These are phyloP conservation scores for Podila horticola DNA, from an alignment of 192 early-diverging fungal genomes.

Conservation along the genomic window DNA sequence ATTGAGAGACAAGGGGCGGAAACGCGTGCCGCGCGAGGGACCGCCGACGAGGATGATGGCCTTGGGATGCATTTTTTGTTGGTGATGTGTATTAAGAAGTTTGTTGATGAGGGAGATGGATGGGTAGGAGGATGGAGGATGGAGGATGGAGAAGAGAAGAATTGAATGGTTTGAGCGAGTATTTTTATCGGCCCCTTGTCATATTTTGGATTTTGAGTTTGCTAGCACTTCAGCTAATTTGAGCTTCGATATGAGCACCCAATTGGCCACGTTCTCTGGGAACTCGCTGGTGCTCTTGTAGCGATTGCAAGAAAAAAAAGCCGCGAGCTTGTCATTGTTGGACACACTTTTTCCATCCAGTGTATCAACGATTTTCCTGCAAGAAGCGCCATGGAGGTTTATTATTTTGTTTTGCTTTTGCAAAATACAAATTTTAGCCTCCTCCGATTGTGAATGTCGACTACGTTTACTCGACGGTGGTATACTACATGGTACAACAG, in stretches of 20 bases:
- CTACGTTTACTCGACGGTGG: constrained; percentile 25
- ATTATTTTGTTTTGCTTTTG: constrained; percentile 3
- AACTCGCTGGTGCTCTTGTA: too few relatives aligned
- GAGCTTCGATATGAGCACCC: too few relatives aligned
- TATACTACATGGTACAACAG: constrained; percentile 8
- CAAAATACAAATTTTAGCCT: neutral
- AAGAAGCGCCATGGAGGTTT: neutral
- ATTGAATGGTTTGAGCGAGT: neutral
- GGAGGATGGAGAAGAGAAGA: neutral
- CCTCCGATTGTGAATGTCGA: neutral
- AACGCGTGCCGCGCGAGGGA: constrained; percentile 95
- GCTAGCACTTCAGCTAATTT: too few relatives aligned
- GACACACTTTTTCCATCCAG: too few relatives aligned
- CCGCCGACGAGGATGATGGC: constrained; percentile 98
- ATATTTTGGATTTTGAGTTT: neutral
- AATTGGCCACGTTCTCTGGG: too few relatives aligned
- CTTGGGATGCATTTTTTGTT: constrained; percentile 63
- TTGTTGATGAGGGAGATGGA: constrained; percentile 3
- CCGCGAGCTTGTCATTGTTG: too few relatives aligned
- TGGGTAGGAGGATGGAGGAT: neutral
- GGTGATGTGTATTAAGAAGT: neutral
- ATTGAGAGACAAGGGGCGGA: constrained; percentile 96
- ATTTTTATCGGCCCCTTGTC: neutral
- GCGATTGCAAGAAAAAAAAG: too few relatives aligned
- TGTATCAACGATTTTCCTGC: too few relatives aligned